Percentiles rank a stretch among this genome's conserved stretches.
Evolutionary conservation across 2,329 filamentous ascomycete genomes (phyloP).

Genomic region (Diaporthe sp.): DNA sequence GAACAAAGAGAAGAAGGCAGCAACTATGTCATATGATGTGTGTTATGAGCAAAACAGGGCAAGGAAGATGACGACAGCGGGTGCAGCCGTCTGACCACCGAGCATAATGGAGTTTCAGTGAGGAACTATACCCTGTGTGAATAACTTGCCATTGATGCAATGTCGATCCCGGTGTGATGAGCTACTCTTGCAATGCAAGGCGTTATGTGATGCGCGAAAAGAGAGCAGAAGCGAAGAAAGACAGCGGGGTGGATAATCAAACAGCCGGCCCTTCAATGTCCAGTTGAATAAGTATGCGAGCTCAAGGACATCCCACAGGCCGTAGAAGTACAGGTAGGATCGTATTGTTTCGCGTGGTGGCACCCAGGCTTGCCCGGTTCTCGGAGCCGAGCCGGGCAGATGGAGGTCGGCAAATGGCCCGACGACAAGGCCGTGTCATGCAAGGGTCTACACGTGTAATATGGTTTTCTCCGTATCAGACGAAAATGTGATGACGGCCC

Average conservation of each 20-base stretch:
- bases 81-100: conserved; percentile 28
- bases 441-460: background rate
- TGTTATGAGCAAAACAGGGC: conserved; percentile 5
- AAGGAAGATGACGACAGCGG: conserved; percentile 28
- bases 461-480: background rate
- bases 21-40: conserved; percentile 1
- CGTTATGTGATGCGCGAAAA: background rate
- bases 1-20: background rate
- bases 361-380: background rate
- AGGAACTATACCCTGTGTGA: conserved; percentile 17
- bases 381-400: conserved; percentile 15
- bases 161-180: conserved; percentile 33
- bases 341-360: background rate
- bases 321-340: background rate
- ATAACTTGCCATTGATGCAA: conserved; percentile 22
- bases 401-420: conserved; percentile 6
- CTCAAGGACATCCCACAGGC: background rate
- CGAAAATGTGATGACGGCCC: background rate
- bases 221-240: background rate
- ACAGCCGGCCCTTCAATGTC: background rate
- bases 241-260: background rate
- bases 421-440: conserved; percentile 1
- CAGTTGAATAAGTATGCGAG: background rate
- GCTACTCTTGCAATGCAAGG: conserved; percentile 15
- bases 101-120: conserved; percentile 20